A percentile compares a stretch with the other conserved stretches of the same genome.
These are phyloP conservation scores for Eimeria necatrix DNA, from an alignment of 169 alveolate genomes.

Conservation along the genomic window DNA sequence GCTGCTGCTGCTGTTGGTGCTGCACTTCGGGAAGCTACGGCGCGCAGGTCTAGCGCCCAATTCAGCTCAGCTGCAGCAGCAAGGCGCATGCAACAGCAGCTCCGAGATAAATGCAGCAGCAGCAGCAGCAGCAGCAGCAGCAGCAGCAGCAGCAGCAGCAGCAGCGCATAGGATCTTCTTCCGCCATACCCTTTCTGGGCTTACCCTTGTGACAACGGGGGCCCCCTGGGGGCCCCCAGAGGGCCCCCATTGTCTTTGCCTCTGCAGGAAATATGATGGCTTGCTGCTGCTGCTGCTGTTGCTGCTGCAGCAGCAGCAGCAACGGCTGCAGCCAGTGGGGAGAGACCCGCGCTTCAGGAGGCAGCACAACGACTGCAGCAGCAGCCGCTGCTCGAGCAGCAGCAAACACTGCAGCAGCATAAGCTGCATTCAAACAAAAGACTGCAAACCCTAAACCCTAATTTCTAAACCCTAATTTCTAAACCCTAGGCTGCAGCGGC, in stretches of 20 bases:
- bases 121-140: background rate
- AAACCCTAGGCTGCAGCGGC: background rate
- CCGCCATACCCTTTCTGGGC: no score
- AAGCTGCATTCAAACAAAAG: background rate
- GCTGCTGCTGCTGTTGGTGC: no score
- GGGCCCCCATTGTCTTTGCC: background rate
- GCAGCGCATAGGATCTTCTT: no score
- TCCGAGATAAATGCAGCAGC: no score
- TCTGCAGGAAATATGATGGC: background rate
- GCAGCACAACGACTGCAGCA: constrained; percentile 22
- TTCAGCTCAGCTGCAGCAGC: background rate
- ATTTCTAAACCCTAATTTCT: background rate
- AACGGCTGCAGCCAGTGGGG: constrained; percentile 26
- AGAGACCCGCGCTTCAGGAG: constrained; percentile 29
- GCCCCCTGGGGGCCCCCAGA: background rate
- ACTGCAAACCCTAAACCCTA: constrained; percentile 27
- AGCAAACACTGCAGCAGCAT: constrained; percentile 50
- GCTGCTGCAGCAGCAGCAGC: constrained; percentile 41
- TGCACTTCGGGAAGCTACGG: no score
- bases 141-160: background rate
- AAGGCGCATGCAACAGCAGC: background rate
- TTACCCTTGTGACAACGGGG: background rate
- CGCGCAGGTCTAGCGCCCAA: background rate
- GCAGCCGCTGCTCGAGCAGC: background rate
- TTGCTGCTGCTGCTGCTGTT: constrained; percentile 1